phyloP scores from a whole-genome alignment of 192 early-diverging fungal genomes.

The Coemansia furcata region DNA sequence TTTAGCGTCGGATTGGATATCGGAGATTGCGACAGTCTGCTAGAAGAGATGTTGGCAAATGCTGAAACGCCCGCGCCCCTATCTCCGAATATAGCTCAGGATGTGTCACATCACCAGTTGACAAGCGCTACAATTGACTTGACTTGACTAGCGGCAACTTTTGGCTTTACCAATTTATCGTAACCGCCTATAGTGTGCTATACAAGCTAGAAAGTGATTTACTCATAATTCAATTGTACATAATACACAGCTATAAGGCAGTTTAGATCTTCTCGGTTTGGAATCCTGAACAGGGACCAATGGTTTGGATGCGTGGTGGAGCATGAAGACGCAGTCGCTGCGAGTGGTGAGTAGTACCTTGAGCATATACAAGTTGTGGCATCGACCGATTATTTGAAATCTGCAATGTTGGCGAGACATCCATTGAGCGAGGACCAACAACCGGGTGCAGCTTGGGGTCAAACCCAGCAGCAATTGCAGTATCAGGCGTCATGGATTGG shows the following conservation, averaged over 20 bases:
- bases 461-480: not conserved
- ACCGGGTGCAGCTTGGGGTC: conserved; percentile 40
- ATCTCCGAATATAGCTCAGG: not conserved
- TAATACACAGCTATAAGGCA: not conserved
- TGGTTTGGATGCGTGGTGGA: not conserved
- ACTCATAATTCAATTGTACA: not conserved
- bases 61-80: not conserved
- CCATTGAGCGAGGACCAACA: conserved; percentile 33
- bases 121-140: not conserved
- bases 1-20: not conserved
- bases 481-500: not conserved
- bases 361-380: not conserved
- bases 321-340: conserved; percentile 6
- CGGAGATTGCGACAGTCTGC: conserved; percentile 9
- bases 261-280: not conserved
- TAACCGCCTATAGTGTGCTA: not conserved
- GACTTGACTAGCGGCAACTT: not conserved
- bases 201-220: not conserved
- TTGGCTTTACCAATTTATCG: not conserved
- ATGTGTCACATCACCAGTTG: not conserved
- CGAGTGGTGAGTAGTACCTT: not conserved
- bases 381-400: conserved; percentile 2
- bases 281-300: not conserved
- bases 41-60: conserved; percentile 8
- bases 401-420: conserved; percentile 18